These are phyloP conservation scores for Gastrodia elata DNA, from an alignment of 106 monocot genomes.

Conservation along the genomic window DNA sequence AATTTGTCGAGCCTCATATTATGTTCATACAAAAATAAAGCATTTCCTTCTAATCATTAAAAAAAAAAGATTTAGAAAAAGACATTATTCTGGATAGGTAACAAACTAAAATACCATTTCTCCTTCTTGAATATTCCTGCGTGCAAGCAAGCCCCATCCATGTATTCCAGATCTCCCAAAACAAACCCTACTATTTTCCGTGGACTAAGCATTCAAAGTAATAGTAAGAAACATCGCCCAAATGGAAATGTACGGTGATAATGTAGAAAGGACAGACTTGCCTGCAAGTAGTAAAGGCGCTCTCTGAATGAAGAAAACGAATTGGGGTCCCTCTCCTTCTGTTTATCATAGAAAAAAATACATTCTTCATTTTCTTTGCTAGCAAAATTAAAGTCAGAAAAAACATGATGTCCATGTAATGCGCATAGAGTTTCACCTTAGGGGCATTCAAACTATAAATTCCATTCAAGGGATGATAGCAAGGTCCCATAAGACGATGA, in stretches of 20 bases:
- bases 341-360: conserved; percentile 7
- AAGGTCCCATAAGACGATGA: conserved; percentile 55
- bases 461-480: conserved; percentile 46
- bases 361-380: neutral
- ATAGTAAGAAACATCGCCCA: neutral
- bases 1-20: no score
- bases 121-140: conserved; percentile 86
- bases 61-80: neutral
- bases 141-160: conserved; percentile 98
- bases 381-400: neutral
- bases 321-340: conserved; percentile 49
- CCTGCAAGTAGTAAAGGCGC: conserved; percentile 71
- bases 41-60: neutral
- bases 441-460: conserved; percentile 50
- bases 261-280: conserved; percentile 2
- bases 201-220: conserved; percentile 32
- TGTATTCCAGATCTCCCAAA: conserved; percentile 98
- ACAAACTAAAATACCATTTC: conserved; percentile 89
- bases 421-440: conserved; percentile 21
- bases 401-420: neutral
- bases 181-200: conserved; percentile 73
- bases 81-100: neutral
- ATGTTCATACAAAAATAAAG: no score
- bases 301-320: conserved; percentile 77
- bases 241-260: neutral